Percentiles rank a stretch among this genome's conserved stretches.
Evolutionary conservation across 345 rosid genomes (phyloP).

Genomic region (Salix dunnii): DNA sequence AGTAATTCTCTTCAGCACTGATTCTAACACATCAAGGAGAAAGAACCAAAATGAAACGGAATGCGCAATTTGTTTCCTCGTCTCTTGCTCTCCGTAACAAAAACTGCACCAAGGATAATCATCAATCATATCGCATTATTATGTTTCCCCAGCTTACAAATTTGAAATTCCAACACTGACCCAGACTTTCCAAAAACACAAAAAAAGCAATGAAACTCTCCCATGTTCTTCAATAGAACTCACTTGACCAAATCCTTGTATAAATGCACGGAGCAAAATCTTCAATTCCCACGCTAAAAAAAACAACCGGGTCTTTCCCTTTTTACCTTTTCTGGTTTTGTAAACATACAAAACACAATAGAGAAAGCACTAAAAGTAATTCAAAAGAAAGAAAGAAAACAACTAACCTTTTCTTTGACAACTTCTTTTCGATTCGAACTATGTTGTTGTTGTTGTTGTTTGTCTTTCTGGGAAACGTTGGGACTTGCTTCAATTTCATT

Average conservation of each 20-base stretch:
- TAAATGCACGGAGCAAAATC: neutral
- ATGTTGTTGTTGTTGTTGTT: constrained; percentile 32
- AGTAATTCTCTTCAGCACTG: no score
- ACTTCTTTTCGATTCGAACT: constrained; percentile 42
- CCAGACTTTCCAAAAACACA: neutral
- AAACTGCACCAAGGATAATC: no score
- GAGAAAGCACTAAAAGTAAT: neutral
- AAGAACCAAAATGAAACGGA: neutral
- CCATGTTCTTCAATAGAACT: neutral
- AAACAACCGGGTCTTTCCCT: neutral
- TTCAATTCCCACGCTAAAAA: neutral
- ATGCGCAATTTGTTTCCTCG: neutral
- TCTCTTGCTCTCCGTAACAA: neutral
- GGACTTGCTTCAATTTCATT: constrained; percentile 49
- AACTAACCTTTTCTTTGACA: constrained; percentile 62
- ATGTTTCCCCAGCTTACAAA: neutral
- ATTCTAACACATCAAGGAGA: no score
- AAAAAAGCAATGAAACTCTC: neutral
- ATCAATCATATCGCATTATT: neutral
- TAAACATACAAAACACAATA: neutral
- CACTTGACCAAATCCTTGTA: neutral
- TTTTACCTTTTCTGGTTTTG: neutral
- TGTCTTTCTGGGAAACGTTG: constrained; percentile 34
- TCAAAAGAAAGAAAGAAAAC: neutral
- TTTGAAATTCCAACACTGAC: neutral